A percentile compares a stretch with the other conserved stretches of the same genome.
Evolutionary conservation across 225 moss, liverwort and hornwort species (phyloP).

Genomic region (Antitrichia curtipendula): DNA sequence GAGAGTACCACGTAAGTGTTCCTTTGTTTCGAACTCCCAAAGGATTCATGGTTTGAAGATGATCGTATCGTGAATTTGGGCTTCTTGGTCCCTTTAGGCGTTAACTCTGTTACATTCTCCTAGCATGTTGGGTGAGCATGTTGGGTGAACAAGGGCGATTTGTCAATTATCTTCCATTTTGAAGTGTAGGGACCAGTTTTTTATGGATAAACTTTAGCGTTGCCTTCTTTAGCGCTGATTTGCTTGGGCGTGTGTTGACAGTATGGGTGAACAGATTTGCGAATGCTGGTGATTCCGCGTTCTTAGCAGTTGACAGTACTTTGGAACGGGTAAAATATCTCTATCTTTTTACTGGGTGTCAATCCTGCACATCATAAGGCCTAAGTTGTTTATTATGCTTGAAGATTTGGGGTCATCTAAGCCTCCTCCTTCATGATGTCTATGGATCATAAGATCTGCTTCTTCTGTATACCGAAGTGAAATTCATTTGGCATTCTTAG

Average conservation of each 20-base stretch:
- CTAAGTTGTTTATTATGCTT: not conserved
- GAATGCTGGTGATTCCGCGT: constrained; percentile 88
- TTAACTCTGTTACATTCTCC: not conserved
- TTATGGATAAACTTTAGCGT: not conserved
- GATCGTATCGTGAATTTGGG: not conserved
- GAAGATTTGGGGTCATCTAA: not conserved
- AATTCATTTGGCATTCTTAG: not conserved
- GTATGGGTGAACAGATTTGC: constrained; percentile 99
- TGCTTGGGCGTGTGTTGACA: constrained; percentile 18
- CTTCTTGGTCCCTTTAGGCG: not conserved
- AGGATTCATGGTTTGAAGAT: not conserved
- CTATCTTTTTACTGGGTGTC: not conserved
- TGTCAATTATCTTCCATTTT: not conserved
- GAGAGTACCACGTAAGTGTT: constrained; percentile 51
- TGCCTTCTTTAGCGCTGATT: not conserved
- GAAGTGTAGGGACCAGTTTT: not conserved
- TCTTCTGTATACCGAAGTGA: not conserved
- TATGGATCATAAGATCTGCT: not conserved
- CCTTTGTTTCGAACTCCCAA: not conserved
- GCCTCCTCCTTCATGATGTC: not conserved
- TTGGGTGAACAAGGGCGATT: not conserved
- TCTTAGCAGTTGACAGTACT: constrained; percentile 74
- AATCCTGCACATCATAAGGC: not conserved
- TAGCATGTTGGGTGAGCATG: not conserved
- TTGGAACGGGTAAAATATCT: constrained; percentile 52